Percentiles rank a stretch among this genome's conserved stretches.
Conservation (phyloP, 257 asterid genomes). For the Plectranthus barbatus region DNA sequence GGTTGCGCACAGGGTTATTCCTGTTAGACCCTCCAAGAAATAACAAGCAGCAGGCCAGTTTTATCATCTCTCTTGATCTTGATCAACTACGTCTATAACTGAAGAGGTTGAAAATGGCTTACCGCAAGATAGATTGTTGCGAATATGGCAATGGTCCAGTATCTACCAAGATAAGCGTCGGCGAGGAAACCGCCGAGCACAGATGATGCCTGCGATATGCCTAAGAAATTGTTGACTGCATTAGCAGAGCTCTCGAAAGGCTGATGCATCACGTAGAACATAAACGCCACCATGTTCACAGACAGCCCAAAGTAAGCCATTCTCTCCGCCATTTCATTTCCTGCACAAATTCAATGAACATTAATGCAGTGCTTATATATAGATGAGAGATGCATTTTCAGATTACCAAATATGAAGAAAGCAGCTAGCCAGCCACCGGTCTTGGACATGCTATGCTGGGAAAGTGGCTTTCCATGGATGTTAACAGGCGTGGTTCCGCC, state of each 20-base stretch:
- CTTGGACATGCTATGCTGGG: slow-evolving; percentile 45
- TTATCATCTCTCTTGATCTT: too few relatives aligned
- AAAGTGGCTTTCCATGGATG: slow-evolving; percentile 80
- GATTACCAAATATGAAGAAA: slow-evolving; percentile 85
- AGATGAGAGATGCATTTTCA: not conserved
- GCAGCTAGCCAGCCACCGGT: slow-evolving; percentile 99
- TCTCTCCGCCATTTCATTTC: slow-evolving; percentile 98
- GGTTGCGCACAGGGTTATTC: slow-evolving; percentile 72
- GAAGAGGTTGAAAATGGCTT: slow-evolving; percentile 4
- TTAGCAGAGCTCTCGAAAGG: slow-evolving; percentile 87
- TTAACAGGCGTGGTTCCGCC: slow-evolving; percentile 82
- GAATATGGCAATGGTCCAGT: slow-evolving; percentile 97
- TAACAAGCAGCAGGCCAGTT: not conserved
- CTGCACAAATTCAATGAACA: slow-evolving; percentile 20
- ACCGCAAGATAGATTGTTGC: slow-evolving; percentile 85
- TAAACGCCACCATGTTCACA: slow-evolving; percentile 93
- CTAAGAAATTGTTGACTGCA: slow-evolving; percentile 86
- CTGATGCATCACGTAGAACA: slow-evolving; percentile 93
- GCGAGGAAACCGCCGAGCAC: slow-evolving; percentile 94
- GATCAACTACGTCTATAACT: not conserved
- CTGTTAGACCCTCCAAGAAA: slow-evolving; percentile 76
- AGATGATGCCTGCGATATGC: slow-evolving; percentile 93
- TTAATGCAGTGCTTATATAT: too few relatives aligned
- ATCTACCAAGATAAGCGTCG: slow-evolving; percentile 94
- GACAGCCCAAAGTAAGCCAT: slow-evolving; percentile 97